phyloP scores from a whole-genome alignment of 202 grass and related monocot species.

The Carex sylvatica region DNA sequence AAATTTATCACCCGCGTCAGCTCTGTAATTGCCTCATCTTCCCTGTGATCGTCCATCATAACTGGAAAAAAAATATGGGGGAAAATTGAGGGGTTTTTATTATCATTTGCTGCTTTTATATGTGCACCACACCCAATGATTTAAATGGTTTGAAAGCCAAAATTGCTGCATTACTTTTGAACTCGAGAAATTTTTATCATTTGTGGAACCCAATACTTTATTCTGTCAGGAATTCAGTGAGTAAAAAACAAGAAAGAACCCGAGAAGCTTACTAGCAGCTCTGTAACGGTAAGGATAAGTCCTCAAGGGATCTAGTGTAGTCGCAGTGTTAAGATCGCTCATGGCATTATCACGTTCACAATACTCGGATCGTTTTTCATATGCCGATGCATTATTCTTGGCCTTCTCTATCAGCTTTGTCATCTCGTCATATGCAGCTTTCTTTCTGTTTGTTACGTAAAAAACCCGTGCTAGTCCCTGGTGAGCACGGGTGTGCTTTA shows the following conservation, averaged over 20 bases:
- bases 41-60: conserved; percentile 84
- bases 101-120: not conserved
- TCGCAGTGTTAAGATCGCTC: conserved; percentile 64
- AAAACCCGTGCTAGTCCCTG: conserved; percentile 87
- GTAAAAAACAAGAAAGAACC: not conserved
- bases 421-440: conserved; percentile 84
- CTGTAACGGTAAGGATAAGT: conserved; percentile 98
- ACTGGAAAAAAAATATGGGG: conserved; percentile 27
- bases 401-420: conserved; percentile 77
- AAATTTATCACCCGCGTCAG: conserved; percentile 64
- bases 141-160: not conserved
- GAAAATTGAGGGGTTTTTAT: not conserved
- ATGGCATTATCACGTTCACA: conserved; percentile 73
- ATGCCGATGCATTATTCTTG: conserved; percentile 68
- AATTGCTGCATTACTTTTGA: not conserved
- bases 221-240: not conserved
- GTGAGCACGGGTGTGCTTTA: conserved; percentile 90
- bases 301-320: conserved; percentile 70
- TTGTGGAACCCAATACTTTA: not conserved
- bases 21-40: conserved; percentile 73
- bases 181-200: not conserved
- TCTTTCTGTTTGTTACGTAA: conserved; percentile 75
- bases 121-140: not conserved
- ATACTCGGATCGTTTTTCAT: conserved; percentile 93
- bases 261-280: conserved; percentile 63